These are phyloP conservation scores for Jamesozyma jinghongensis DNA, from an alignment of 805 yeast species.

Conservation along the genomic window DNA sequence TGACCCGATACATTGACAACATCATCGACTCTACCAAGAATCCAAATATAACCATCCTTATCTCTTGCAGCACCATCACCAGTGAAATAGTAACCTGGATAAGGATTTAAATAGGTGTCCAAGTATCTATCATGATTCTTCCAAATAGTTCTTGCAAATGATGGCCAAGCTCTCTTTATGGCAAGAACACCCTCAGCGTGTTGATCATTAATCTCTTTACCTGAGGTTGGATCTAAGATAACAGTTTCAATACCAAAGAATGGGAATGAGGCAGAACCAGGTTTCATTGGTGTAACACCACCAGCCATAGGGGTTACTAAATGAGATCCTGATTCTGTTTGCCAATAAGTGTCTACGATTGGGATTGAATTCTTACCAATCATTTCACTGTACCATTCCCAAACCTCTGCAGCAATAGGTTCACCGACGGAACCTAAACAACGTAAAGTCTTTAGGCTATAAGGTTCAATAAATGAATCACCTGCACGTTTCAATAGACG, in stretches of 20 bases:
- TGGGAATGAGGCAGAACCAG: constrained; percentile 80
- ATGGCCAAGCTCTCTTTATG: constrained; percentile 69
- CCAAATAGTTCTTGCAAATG: constrained; percentile 78
- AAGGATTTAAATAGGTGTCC: constrained; percentile 77
- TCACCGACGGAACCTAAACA: constrained; percentile 78
- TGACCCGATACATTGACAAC: constrained; percentile 85
- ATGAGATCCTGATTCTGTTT: constrained; percentile 80
- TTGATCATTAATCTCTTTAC: constrained; percentile 56
- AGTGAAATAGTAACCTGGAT: constrained; percentile 74
- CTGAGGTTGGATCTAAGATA: constrained; percentile 65
- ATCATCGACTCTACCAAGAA: constrained; percentile 79
- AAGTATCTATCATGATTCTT: constrained; percentile 61
- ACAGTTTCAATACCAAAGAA: constrained; percentile 73
- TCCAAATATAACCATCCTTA: constrained; percentile 77
- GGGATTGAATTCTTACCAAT: constrained; percentile 65
- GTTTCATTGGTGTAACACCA: constrained; percentile 69
- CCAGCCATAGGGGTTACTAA: constrained; percentile 70
- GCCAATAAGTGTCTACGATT: constrained; percentile 82
- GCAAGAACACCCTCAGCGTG: constrained; percentile 78
- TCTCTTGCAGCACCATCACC: constrained; percentile 90
- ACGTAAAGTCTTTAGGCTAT: constrained; percentile 56
- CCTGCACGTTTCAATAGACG: constrained; percentile 72
- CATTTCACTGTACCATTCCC: constrained; percentile 77
- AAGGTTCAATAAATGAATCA: constrained; percentile 48
- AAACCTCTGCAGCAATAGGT: constrained; percentile 76